Evolutionary conservation across 177 flowering plant genomes (phyloP).

Genomic region (Vitis hybrid): DNA sequence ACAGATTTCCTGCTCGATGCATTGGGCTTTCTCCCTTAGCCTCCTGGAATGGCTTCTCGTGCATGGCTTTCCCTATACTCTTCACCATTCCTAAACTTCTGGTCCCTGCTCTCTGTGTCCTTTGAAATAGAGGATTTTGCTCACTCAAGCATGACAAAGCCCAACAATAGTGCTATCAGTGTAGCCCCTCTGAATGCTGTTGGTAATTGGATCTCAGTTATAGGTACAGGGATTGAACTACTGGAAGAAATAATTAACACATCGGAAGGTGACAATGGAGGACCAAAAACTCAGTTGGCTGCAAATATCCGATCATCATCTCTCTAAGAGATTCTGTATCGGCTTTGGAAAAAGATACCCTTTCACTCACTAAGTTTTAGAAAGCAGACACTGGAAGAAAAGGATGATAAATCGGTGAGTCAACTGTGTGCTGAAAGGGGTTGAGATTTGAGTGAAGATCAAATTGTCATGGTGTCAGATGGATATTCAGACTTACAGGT

Average conservation of each 20-base stretch:
- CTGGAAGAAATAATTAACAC: constrained; percentile 23
- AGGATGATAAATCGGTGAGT: constrained; percentile 24
- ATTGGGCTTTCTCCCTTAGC: too few relatives aligned
- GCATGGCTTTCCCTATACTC: too few relatives aligned
- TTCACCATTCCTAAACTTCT: too few relatives aligned
- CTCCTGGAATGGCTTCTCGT: too few relatives aligned
- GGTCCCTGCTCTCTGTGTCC: too few relatives aligned
- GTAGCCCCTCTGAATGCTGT: too few relatives aligned
- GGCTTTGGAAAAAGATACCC: constrained; percentile 44
- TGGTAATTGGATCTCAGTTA: constrained; percentile 8
- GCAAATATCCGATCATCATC: constrained; percentile 36
- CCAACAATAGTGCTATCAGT: too few relatives aligned
- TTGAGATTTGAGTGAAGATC: constrained; percentile 21
- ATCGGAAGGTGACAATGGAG: background rate
- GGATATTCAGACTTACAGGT: constrained; percentile 26
- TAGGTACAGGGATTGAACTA: constrained; percentile 28
- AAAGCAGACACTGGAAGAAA: constrained; percentile 14
- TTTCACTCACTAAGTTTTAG: constrained; percentile 8
- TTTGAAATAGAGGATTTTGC: constrained; percentile 18
- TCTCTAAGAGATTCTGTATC: constrained; percentile 32
- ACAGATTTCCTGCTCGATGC: too few relatives aligned
- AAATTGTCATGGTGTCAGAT: constrained; percentile 9
- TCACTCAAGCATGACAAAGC: too few relatives aligned
- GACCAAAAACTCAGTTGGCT: constrained; percentile 35
- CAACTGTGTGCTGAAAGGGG: constrained; percentile 16